Evolutionary conservation across 495 filamentous ascomycete species (phyloP), one percentile per base, ranked within the genome.

Genomic region (Podospora pseudocomata): DNA sequence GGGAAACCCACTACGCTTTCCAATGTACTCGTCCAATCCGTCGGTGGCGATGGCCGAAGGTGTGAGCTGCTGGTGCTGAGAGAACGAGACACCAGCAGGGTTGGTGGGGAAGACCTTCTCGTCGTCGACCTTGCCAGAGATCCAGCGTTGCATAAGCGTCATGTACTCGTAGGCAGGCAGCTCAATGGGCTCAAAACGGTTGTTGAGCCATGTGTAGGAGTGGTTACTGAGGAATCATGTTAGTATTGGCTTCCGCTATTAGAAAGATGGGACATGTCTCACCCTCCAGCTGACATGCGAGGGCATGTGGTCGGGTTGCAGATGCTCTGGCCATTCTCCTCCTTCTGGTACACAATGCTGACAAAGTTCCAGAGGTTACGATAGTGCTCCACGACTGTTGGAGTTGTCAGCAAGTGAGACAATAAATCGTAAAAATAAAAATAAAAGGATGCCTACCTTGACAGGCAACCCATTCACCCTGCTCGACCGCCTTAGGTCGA

Each of bases 381-480:
- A 74, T 93, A 94, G 74, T 96, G 92, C 81, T 96, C 93, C 70
- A 96, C 92, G 70, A 94, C 92, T 96, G 78, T 54, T 49, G 30
- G 56, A 28, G 16, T 44, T 16, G 64, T 9, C 55, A 11, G 28
- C 65, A 59, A 58, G 9, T 44, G 54, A 56, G 18, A 23, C 23
- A 23, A 23, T 39, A 19, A n/a, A 49, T 5, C 19, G 34, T 4
- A 61, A 58, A 26, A 4, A 5, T 13, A 32, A 27, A 3, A 27
- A 13, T 39, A 65, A 9, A 1, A 15, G 3, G 3, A 56, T 20
- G 60, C 83, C 79, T 82, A 96, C 94, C 90, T 86, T 97, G 94
- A 79, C 97, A 93, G 65, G 93, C 93, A 68, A 96, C 81, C 94
- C 94, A 97, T 75, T 97, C 94, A 39, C 92, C 93, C 68, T 91